These are phyloP conservation scores for Yamadazyma mexicana DNA, from an alignment of 1,139 yeast species.

Conservation along the genomic window DNA sequence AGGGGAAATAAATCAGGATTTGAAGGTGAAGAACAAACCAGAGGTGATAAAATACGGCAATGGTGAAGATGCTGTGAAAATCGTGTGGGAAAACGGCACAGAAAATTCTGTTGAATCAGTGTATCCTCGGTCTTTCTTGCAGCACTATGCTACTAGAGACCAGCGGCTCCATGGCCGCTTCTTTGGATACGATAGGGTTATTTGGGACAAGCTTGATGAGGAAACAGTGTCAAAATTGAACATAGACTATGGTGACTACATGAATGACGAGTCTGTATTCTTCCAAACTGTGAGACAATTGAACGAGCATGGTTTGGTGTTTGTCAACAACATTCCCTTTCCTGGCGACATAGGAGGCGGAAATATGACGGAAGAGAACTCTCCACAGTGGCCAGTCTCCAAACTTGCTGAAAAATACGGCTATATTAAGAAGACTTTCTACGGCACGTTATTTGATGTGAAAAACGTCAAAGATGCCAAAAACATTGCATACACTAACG, in stretches of 20 bases:
- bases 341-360: constrained; percentile 18
- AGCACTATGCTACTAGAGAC: constrained; percentile 37
- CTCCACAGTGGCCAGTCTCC: constrained; percentile 40
- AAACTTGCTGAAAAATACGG: constrained; percentile 63
- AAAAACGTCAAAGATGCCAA: constrained; percentile 59
- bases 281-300: constrained; percentile 44
- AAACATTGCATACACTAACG: constrained; percentile 72
- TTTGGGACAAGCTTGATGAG: constrained; percentile 37
- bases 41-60: constrained; percentile 21
- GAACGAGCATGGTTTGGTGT: constrained; percentile 59
- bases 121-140: constrained; percentile 51
- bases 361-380: constrained; percentile 29
- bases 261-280: constrained; percentile 36
- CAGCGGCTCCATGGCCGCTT: constrained; percentile 32
- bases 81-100: constrained; percentile 58
- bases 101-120: constrained; percentile 26
- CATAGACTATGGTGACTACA: constrained; percentile 44
- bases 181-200: constrained; percentile 33
- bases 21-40: constrained; percentile 28
- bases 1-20: constrained; percentile 37
- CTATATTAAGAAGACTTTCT: constrained; percentile 70
- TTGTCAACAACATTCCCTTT: constrained; percentile 54
- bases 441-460: constrained; percentile 75
- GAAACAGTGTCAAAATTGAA: constrained; percentile 21
- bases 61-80: constrained; percentile 27